Evolutionary conservation across 2,329 filamentous ascomycete genomes (phyloP).

Genomic region (Aspergillus vadensis): DNA sequence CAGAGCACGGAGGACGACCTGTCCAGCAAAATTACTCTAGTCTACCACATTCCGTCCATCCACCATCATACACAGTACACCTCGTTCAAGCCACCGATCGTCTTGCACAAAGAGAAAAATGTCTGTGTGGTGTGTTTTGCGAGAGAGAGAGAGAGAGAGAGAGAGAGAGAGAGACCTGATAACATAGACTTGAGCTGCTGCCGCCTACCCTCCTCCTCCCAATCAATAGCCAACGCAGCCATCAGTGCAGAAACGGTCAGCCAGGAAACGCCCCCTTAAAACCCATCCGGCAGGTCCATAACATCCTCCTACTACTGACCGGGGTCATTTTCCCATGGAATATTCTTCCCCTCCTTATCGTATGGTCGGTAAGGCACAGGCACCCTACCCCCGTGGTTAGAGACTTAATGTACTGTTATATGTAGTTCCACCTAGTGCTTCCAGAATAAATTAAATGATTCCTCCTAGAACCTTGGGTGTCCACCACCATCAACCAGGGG

Average conservation of each 20-base stretch:
- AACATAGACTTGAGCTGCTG: not conserved
- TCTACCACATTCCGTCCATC: not conserved
- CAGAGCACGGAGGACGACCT: slow-evolving; percentile 1
- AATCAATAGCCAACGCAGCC: not conserved
- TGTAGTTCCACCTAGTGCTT: not conserved
- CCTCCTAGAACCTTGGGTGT: not conserved
- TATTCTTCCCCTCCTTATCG: slow-evolving; percentile 1
- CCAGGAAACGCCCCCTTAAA: not conserved
- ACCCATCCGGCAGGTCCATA: not conserved
- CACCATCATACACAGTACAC: not conserved
- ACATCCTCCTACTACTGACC: not conserved
- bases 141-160: not conserved
- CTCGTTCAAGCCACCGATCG: not conserved
- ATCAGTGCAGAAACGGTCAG: not conserved
- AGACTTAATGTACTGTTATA: no score
- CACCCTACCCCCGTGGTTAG: not conserved
- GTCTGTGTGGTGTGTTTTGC: no score
- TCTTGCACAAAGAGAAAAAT: not conserved
- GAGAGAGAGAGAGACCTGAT: not conserved
- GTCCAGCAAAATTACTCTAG: not conserved
- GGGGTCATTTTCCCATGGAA: not conserved
- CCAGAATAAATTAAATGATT: not conserved
- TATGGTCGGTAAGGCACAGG: not conserved
- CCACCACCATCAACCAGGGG: not conserved
- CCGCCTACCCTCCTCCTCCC: not conserved